Conservation (phyloP, 345 rosid species). For the Turritis glabra region DNA sequence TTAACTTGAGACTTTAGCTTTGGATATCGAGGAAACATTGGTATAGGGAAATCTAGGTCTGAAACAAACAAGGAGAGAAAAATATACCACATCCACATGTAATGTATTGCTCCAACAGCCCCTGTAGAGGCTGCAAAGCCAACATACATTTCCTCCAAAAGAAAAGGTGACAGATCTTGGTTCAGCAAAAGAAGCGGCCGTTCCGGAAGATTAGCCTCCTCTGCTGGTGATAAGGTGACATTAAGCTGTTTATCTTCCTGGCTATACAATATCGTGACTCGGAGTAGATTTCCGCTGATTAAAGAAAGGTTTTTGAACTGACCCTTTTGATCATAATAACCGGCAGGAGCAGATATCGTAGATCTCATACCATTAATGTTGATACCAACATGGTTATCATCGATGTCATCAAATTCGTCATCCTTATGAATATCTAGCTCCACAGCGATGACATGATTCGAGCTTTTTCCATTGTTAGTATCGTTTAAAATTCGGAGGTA, state of each 20-base stretch:
- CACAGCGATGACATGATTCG: no score
- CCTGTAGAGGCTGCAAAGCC: constrained; percentile 85
- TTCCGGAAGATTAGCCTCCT: constrained; percentile 42
- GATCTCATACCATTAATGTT: constrained; percentile 62
- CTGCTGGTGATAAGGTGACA: constrained; percentile 54
- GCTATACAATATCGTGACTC: constrained; percentile 70
- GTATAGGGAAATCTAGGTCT: constrained; percentile 43
- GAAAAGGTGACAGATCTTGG: constrained; percentile 57
- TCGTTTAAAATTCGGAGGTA: no score
- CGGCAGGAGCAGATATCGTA: constrained; percentile 56
- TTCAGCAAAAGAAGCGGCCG: constrained; percentile 46
- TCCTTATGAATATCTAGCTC: no score
- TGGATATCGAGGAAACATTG: constrained; percentile 65
- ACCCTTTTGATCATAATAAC: constrained; percentile 44
- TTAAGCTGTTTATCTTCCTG: constrained; percentile 47
- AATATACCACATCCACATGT: no score
- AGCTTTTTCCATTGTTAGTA: no score
- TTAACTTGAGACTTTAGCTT: constrained; percentile 25
- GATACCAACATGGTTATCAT: no score
- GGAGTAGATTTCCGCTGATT: constrained; percentile 48
- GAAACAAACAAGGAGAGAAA: no score
- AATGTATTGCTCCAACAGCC: constrained; percentile 59
- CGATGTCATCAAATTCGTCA: no score
- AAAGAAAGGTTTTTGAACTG: constrained; percentile 39
- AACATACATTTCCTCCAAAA: constrained; percentile 56